A percentile compares a stretch with the other conserved stretches of the same genome.
Conservation (phyloP, 108 stramenopile species). For the Fragilariopsis cylindrus region DNA sequence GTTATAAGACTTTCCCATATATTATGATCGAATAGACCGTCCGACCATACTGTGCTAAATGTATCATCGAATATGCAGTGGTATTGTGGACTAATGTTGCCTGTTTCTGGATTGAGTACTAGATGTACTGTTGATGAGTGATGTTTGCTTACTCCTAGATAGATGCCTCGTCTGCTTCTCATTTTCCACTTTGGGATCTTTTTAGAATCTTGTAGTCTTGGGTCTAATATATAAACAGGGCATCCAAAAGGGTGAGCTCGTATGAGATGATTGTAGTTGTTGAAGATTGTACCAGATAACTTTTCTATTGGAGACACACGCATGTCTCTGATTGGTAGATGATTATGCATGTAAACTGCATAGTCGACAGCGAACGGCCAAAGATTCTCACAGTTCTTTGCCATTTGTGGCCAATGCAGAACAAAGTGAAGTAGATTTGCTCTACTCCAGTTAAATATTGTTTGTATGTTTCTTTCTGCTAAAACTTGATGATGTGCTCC, state of each 20-base stretch:
- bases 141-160: constrained; percentile 33
- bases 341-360: too few species aligned
- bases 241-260: constrained; percentile 29
- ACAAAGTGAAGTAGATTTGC: too few species aligned
- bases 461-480: too few species aligned
- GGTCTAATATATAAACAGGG: constrained; percentile 50
- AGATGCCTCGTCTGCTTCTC: constrained; percentile 31
- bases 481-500: constrained; percentile 59
- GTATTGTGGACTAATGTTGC: constrained; percentile 36
- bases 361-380: too few species aligned
- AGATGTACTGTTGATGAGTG: constrained; percentile 44
- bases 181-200: constrained; percentile 50
- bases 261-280: constrained; percentile 14
- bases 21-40: background rate
- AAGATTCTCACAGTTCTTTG: too few species aligned
- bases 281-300: too few species aligned
- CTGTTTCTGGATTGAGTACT: constrained; percentile 38
- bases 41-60: constrained; percentile 24
- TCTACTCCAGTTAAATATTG: too few species aligned
- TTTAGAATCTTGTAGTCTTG: constrained; percentile 32
- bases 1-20: background rate
- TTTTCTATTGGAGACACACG: too few species aligned
- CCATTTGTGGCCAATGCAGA: too few species aligned
- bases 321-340: too few species aligned
- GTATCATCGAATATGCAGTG: constrained; percentile 48